Percentiles rank a stretch among this genome's conserved stretches.
Conservation (phyloP, 371 early-diverging fungal species). For the Actinomucor elegans region DNA sequence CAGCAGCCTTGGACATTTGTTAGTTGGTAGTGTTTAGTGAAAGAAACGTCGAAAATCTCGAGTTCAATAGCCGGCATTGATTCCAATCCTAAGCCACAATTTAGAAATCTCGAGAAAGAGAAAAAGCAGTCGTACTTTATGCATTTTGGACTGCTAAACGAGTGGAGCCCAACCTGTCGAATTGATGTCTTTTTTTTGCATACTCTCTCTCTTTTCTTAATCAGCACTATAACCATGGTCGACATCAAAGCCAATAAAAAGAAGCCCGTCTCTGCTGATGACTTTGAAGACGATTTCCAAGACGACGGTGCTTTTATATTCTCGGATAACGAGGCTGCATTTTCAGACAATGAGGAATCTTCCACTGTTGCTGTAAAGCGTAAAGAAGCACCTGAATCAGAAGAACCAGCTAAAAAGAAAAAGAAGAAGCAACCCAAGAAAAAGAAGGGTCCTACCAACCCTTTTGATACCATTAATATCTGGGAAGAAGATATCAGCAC, state of each 20-base stretch:
- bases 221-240: slow-evolving; percentile 13
- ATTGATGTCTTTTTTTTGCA: slow-evolving; percentile 1
- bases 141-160: too few relatives aligned
- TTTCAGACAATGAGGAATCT: slow-evolving; percentile 22
- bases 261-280: slow-evolving; percentile 51
- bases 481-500: slow-evolving; percentile 33
- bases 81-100: too few relatives aligned
- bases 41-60: too few relatives aligned
- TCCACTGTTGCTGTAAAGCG: slow-evolving; percentile 34
- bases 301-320: slow-evolving; percentile 46
- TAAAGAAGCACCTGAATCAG: slow-evolving; percentile 23
- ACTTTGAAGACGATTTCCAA: slow-evolving; percentile 68
- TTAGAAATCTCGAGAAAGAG: too few relatives aligned
- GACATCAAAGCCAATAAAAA: slow-evolving; percentile 18
- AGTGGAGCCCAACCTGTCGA: too few relatives aligned
- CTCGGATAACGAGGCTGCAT: slow-evolving; percentile 38
- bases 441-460: slow-evolving; percentile 35
- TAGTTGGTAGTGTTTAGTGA: too few relatives aligned
- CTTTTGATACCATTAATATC: slow-evolving; percentile 43
- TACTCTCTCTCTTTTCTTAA: neutral
- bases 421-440: slow-evolving; percentile 59
- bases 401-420: slow-evolving; percentile 27
- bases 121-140: too few relatives aligned
- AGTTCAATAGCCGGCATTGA: too few relatives aligned
- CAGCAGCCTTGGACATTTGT: slow-evolving; percentile 6